A percentile compares a stretch with the other conserved stretches of the same genome.
Evolutionary conservation across 345 rosid species (phyloP).

Genomic region (Microthlaspi erraticum): DNA sequence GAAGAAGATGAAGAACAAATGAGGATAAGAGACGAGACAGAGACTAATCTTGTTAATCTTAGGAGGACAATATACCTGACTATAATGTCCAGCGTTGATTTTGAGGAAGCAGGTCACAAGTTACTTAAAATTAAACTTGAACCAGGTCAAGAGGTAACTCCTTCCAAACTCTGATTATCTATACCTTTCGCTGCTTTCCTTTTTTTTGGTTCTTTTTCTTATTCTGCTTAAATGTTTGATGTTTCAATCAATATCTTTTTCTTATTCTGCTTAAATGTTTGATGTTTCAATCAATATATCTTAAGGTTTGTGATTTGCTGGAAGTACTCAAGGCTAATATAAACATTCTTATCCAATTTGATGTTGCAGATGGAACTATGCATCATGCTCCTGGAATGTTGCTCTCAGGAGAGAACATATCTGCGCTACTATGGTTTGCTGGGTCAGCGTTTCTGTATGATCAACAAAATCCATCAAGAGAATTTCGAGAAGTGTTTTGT

Average conservation of each 20-base stretch:
- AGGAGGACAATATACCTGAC: constrained; percentile 96
- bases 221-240: constrained; percentile 4
- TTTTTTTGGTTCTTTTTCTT: neutral
- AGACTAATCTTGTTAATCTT: constrained; percentile 93
- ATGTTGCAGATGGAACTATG: constrained; percentile 90
- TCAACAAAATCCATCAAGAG: constrained; percentile 86
- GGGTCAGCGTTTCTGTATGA: constrained; percentile 96
- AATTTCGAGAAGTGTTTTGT: constrained; percentile 92
- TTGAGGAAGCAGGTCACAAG: constrained; percentile 99
- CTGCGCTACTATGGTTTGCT: constrained; percentile 88
- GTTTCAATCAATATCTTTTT: neutral
- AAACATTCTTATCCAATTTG: constrained; percentile 22
- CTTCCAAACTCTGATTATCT: constrained; percentile 11
- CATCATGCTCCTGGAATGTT: constrained; percentile 93
- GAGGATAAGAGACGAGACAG: constrained; percentile 90
- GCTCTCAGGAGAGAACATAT: constrained; percentile 94
- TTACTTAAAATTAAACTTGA: constrained; percentile 90
- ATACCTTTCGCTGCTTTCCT: neutral
- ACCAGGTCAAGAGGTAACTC: constrained; percentile 94
- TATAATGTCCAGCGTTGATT: constrained; percentile 98
- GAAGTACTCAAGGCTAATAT: constrained; percentile 4
- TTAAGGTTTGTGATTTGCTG: constrained; percentile 2
- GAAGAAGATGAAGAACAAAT: constrained; percentile 80
- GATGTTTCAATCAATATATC: neutral
- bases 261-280: constrained; percentile 2